Evolutionary conservation across 257 asterid species (phyloP), one percentile per base, ranked within the genome.

Genomic region (Fraxinus americana): DNA sequence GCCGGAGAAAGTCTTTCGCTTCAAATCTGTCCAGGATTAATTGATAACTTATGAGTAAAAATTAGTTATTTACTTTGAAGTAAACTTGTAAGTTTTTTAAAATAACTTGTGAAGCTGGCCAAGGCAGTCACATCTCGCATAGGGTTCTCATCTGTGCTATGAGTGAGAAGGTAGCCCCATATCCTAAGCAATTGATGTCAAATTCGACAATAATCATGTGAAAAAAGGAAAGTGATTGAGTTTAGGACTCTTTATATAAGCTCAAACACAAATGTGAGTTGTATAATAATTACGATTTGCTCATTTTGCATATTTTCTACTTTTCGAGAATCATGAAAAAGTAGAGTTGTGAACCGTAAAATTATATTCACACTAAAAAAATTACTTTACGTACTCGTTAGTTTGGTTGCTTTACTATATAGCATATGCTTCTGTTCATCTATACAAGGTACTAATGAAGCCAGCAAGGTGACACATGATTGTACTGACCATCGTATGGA

Each of bases 1-100:
- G 92, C 14, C 82, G 75, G 0, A 96, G 91, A 75, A 96, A 82
- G 66, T 84, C 94, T 2, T 80, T 83, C 5, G 97, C 92, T 25
- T 92, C 89, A 23, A 93, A 96, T 69, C 88, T 84, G 86, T 25
- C 1, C 7, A 25, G 9, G 32, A 57, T 57, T 57, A n/a, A 57
- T 57, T 19, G 52, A n/a, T 5, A 52, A 52, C 10, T 52, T 17
- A 52, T 57, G 11, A 19, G 25, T 57, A 19, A 57, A 54, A 17
- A 17, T 17, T 57, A 57, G 10, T 57, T 57, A 7, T 57, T n/a
- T 57, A 57, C 52, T 12, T 0, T 39, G 11, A 43, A 10, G 52
- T 43, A 43, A n/a, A n/a, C n/a, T n/a, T n/a, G n/a, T n/a, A n/a
- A n/a, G n/a, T n/a, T n/a, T n/a, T n/a, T n/a, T n/a, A n/a, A n/a